These are phyloP conservation scores for Calonectria crousiana DNA, from an alignment of 2,329 filamentous ascomycete genomes.

Conservation along the genomic window DNA sequence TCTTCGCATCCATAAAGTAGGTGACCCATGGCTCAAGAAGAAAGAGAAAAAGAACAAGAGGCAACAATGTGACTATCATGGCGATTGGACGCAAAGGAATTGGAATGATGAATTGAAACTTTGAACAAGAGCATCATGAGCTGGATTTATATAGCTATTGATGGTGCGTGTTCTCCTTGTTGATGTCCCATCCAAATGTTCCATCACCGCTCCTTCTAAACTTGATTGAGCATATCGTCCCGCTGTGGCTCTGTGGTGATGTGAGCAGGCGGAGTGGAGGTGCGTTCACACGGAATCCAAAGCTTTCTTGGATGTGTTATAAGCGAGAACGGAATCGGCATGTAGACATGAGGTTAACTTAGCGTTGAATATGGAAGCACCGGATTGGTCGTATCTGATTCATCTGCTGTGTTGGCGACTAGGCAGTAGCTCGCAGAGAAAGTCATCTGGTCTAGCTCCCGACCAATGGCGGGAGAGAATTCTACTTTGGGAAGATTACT, in stretches of 20 bases:
- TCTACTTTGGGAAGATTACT: background rate
- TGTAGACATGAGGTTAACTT: background rate
- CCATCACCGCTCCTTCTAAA: background rate
- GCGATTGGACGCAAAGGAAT: background rate
- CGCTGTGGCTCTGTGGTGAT: background rate
- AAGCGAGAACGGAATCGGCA: background rate
- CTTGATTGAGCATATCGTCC: background rate
- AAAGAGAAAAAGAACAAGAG: background rate
- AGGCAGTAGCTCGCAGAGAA: background rate
- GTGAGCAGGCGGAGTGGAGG: background rate
- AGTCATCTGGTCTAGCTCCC: background rate
- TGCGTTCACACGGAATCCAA: background rate
- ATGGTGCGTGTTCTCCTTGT: background rate
- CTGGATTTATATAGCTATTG: background rate
- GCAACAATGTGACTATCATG: background rate
- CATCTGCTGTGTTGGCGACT: background rate
- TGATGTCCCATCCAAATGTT: background rate
- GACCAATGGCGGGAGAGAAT: background rate
- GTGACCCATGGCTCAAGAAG: background rate
- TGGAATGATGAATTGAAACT: background rate
- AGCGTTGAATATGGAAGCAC: background rate
- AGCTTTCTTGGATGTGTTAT: too few relatives aligned
- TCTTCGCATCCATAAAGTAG: conserved; percentile 51
- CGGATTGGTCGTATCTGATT: background rate
- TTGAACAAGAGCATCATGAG: background rate